phyloP scores from a whole-genome alignment of 2,329 filamentous ascomycete genomes.

The Diaporthe capsici region DNA sequence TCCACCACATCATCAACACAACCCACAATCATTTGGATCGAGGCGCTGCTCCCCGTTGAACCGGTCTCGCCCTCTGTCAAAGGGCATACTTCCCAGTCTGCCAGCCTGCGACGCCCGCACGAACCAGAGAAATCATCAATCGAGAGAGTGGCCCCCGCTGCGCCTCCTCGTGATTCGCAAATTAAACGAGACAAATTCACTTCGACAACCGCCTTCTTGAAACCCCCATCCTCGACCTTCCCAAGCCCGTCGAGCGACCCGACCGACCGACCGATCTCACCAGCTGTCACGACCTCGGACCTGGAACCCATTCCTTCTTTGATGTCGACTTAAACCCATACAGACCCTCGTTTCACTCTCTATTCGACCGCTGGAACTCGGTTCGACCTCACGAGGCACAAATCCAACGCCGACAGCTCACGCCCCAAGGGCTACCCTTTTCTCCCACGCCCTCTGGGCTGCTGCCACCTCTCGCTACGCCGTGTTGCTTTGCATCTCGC shows the following conservation, averaged over 20 bases:
- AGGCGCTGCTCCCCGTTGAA: constrained; percentile 37
- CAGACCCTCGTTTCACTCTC: constrained; percentile 3
- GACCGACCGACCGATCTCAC: constrained; percentile 8
- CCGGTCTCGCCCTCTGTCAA: constrained; percentile 40
- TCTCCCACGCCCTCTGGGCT: constrained; percentile 31
- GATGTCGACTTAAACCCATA: constrained; percentile 37
- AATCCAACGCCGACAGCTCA: constrained; percentile 7
- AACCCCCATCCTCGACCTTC: constrained; percentile 19
- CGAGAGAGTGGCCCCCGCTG: constrained; percentile 21
- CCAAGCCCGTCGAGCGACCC: constrained; percentile 8
- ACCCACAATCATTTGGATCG: constrained; percentile 37
- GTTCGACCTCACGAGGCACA: constrained; percentile 37
- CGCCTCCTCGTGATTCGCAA: constrained; percentile 32
- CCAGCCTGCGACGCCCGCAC: constrained; percentile 34
- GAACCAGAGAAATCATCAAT: constrained; percentile 10
- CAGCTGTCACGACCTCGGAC: constrained; percentile 10
- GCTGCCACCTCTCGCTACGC: constrained; percentile 1
- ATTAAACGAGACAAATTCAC: constrained; percentile 12
- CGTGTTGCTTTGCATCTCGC: constrained; percentile 33
- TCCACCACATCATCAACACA: constrained; percentile 6
- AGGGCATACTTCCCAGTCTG: constrained; percentile 35
- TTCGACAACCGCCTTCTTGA: constrained; percentile 28
- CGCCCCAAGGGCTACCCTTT: constrained; percentile 25
- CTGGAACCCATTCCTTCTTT: constrained; percentile 30
- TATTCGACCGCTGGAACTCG: constrained; percentile 35